Conservation (phyloP, 768 basidiomycete genomes). For the Mycena rebaudengoi region DNA sequence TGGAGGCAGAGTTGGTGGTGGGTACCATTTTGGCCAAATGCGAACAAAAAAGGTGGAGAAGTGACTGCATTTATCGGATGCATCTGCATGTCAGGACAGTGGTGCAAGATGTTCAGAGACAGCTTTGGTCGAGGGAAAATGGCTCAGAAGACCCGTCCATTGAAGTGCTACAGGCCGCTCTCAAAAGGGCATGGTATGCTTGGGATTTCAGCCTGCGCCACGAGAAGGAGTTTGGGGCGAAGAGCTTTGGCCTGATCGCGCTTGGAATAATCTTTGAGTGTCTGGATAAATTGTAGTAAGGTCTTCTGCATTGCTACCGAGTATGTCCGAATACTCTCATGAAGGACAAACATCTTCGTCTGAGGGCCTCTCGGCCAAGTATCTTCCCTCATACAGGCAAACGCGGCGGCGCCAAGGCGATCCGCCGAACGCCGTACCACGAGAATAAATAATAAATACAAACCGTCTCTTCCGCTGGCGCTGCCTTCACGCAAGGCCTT, state of each 20-base stretch:
- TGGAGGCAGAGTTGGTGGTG: conserved; percentile 78
- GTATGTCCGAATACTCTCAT: too few species aligned
- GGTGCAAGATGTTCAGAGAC: conserved; percentile 56
- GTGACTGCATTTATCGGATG: conserved; percentile 69
- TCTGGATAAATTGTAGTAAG: conserved; percentile 45
- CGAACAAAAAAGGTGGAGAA: conserved; percentile 66
- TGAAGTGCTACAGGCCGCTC: conserved; percentile 43
- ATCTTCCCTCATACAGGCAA: too few species aligned
- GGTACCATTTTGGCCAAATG: conserved; percentile 81
- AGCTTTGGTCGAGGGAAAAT: conserved; percentile 39
- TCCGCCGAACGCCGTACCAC: too few species aligned
- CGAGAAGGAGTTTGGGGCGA: conserved; percentile 53
- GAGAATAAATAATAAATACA: too few species aligned
- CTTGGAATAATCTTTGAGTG: conserved; percentile 67
- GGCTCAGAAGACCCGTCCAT: conserved; percentile 34
- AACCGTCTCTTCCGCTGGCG: too few species aligned
- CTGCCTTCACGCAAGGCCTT: too few species aligned
- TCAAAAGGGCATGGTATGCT: conserved; percentile 68
- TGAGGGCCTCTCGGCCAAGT: too few species aligned
- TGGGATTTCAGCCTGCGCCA: conserved; percentile 66
- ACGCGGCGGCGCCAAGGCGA: too few species aligned
- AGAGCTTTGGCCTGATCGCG: conserved; percentile 76
- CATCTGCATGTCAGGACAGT: conserved; percentile 61
- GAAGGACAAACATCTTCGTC: too few species aligned
- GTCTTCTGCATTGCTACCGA: too few species aligned